Evolutionary conservation across 345 rosid genomes (phyloP), one percentile per base, ranked within the genome.

Genomic region (Turnera subulata): DNA sequence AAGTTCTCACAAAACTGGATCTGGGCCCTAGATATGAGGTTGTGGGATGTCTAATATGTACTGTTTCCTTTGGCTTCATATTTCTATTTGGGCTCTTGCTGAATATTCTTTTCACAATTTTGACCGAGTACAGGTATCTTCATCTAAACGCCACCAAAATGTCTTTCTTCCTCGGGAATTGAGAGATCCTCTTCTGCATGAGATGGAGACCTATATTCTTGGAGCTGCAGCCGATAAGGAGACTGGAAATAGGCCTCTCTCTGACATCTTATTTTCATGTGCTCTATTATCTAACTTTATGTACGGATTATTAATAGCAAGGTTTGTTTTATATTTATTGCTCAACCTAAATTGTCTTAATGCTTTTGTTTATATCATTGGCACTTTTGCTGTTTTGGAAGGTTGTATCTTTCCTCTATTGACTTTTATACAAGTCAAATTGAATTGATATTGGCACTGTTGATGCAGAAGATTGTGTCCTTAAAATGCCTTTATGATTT

Each of bases 181-280:
- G 55, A 89, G 84, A 68, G 96, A 92, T 62, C 75, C 77, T 15
- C 77, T 92, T 65, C 72, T 83, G 80, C 80, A 70, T 61, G 95
- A 88, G 73, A 69, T 86, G 89, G 95, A 89, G 70, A 69, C 69
- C 43, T 65, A 67, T 72, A 55, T 86, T 60, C 73, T 72, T 63
- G 83, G 76, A 63, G 67, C 66, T 70, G 22, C 69, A 35, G 67
- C 45, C 35, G 78, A 81, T 48, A 59, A 71, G 73, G 64, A 76
- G 71, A 73, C 64, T 58, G 78, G 76, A 64, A 74, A 62, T 60
- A 54, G 70, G 68, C 69, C 90, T 69, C 70, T 84, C 45, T 80
- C 85, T 61, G 95, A 83, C 65, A 59, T 79, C 78, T 76, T 89
- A 70, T 75, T 75, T 71, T 55, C 46, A 43, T 84, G 95, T 72